Base-by-base conservation (phyloP, 805 yeast species). In the Sugiyamaella marilandica region DNA sequence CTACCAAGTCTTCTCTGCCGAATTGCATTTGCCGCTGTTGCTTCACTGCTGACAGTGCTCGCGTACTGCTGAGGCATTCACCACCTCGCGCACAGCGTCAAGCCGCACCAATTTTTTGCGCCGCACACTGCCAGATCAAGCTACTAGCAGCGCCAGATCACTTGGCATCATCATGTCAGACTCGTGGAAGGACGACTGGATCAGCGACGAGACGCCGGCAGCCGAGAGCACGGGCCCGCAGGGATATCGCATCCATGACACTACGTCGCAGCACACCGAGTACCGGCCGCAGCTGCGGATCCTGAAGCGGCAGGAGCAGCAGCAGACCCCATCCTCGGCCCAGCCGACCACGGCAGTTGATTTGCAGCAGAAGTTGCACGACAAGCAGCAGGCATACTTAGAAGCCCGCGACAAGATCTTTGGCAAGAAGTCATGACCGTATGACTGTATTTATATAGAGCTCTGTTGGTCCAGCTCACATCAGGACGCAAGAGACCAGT, bases 251-350 rank as follows among this genome's bases (percentile, higher is more conserved):
- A 53, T 55, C n/a, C 50, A 47, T 13, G 59, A 55, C 43, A 45
- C 50, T 11, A 53, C 56, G 7, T n/a, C 44, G 19, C 18, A 29
- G 10, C 52, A 37, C 24, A 55, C 55, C 9, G 36, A 41, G n/a
- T 57, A 53, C 48, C 53, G 51, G 46, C 60, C 62, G 10, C 57
- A 56, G 41, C 19, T 56, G 45, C 50, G 50, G 49, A 49, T 59
- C 5, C 53, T 58, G 33, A 59, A 54, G 41, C 45, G 62, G 11
- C 52, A 53, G 11, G 41, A 41, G 21, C 37, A 14, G 44, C 14
- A 18, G 21, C 45, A 29, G 24, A 44, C 29, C 13, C 37, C 39
- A 26, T 24, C n/a, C 14, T 32, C 19, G 8, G 21, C 45, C 13
- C 31, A 35, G 16, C 26, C 45, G 18, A 35, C 44, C 10, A 47